A percentile compares a stretch with the other conserved stretches of the same genome.
phyloP scores from a whole-genome alignment of 148 eudicot species.

The Rhododendron henanense region DNA sequence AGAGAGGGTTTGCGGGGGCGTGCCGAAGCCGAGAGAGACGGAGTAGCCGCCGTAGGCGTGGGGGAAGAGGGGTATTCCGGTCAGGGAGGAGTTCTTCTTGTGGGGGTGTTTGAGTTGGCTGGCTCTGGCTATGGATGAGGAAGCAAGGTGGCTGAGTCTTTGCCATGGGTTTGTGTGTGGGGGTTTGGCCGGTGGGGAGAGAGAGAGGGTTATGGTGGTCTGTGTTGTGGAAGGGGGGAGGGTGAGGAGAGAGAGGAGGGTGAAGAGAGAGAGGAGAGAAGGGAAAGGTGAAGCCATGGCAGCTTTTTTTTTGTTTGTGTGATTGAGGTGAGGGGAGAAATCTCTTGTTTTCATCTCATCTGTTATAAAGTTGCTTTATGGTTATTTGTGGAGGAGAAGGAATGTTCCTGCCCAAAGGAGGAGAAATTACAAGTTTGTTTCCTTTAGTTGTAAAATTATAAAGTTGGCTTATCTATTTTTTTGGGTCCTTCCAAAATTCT shows the following conservation, averaged over 20 bases:
- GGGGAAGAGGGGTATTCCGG: conserved; percentile 37
- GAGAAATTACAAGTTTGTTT: background rate
- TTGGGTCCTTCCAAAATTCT: too few species aligned
- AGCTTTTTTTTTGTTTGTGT: background rate
- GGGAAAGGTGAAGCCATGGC: conserved; percentile 14
- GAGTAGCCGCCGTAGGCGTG: conserved; percentile 74
- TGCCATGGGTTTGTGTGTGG: conserved; percentile 25
- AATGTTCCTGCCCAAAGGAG: background rate
- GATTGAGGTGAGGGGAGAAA: conserved; percentile 4
- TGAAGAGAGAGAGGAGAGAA: background rate
- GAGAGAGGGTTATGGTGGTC: conserved; percentile 29
- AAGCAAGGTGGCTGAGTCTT: conserved; percentile 27
- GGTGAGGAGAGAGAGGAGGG: conserved; percentile 27
- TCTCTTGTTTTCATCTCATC: background rate
- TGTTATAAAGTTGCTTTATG: background rate
- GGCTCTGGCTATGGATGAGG: conserved; percentile 48
- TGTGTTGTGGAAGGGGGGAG: conserved; percentile 8
- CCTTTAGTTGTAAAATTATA: too few species aligned
- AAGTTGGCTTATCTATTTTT: too few species aligned
- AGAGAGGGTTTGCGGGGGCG: conserved; percentile 52
- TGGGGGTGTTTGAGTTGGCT: conserved; percentile 45
- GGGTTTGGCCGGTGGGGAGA: conserved; percentile 16
- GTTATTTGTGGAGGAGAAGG: background rate
- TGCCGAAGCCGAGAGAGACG: conserved; percentile 51
- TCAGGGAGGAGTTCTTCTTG: conserved; percentile 9